phyloP scores from a whole-genome alignment of 495 filamentous ascomycete genomes.

The Penicillium desertorum region DNA sequence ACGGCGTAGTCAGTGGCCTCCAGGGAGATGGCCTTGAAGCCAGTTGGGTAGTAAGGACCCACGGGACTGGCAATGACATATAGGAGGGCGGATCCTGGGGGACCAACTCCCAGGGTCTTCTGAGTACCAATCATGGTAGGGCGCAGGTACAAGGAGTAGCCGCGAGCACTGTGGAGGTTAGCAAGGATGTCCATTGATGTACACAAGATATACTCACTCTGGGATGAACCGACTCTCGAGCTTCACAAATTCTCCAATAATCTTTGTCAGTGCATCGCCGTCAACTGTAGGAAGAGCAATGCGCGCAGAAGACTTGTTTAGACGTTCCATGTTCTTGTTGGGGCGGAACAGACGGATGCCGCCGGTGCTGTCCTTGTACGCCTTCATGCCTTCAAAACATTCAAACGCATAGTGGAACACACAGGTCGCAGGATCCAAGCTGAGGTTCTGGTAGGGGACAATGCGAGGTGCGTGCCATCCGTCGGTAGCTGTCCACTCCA shows the following conservation, averaged over 20 bases:
- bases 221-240: constrained; percentile 90
- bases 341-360: constrained; percentile 87
- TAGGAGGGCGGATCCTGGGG: constrained; percentile 85
- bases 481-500: constrained; percentile 83
- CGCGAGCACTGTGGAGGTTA: constrained; percentile 52
- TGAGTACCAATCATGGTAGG: constrained; percentile 98
- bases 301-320: constrained; percentile 84
- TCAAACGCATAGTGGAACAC: constrained; percentile 98
- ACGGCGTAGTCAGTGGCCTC: constrained; percentile 94
- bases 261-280: constrained; percentile 65
- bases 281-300: constrained; percentile 89
- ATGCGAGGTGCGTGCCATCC: constrained; percentile 83
- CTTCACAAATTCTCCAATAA: constrained; percentile 75
- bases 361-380: constrained; percentile 78
- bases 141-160: constrained; percentile 91
- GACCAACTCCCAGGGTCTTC: constrained; percentile 83
- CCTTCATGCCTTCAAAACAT: constrained; percentile 98
- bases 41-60: constrained; percentile 95
- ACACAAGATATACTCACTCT: constrained; percentile 39
- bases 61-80: constrained; percentile 96
- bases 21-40: constrained; percentile 92
- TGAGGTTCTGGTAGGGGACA: constrained; percentile 92
- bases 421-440: constrained; percentile 91
- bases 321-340: constrained; percentile 88
- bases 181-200: not conserved